Conservation (phyloP, 1,139 yeast genomes). For the Tardiomyces depauwii region DNA sequence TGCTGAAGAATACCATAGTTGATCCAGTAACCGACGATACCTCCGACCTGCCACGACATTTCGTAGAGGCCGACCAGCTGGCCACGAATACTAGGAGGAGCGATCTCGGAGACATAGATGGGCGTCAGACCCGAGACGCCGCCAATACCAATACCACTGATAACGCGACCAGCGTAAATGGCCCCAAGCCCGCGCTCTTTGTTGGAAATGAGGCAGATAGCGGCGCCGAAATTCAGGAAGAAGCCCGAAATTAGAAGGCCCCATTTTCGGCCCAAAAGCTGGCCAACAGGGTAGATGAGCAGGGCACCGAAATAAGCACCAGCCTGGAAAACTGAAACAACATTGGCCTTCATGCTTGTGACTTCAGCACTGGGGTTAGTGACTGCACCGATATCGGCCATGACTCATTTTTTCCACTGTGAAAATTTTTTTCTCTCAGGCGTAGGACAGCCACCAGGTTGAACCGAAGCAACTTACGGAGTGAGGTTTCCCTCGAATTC, state of each 20-base stretch:
- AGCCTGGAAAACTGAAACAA: conserved; percentile 37
- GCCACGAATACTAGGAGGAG: conserved; percentile 48
- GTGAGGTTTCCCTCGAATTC: conserved; percentile 21
- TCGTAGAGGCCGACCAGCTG: conserved; percentile 47
- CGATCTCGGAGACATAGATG: conserved; percentile 54
- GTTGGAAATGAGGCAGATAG: conserved; percentile 9
- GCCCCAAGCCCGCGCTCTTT: conserved; percentile 9
- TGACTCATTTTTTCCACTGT: neutral
- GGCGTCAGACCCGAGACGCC: conserved; percentile 54
- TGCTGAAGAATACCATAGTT: conserved; percentile 19
- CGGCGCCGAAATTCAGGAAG: conserved; percentile 35
- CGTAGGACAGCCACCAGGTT: neutral
- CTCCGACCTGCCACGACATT: conserved; percentile 49
- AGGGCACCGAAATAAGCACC: conserved; percentile 40
- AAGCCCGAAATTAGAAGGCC: conserved; percentile 31
- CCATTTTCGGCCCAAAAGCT: conserved; percentile 30
- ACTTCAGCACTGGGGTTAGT: conserved; percentile 11
- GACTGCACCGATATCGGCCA: conserved; percentile 15
- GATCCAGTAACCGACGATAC: conserved; percentile 24
- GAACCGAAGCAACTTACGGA: neutral
- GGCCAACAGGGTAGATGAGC: conserved; percentile 32
- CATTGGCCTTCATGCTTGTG: conserved; percentile 22
- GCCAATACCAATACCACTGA: conserved; percentile 57
- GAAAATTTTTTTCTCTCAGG: neutral
- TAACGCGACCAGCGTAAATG: conserved; percentile 37